These are phyloP conservation scores for Aspergillus uvarum DNA, from an alignment of 2,329 filamentous ascomycete genomes.

Conservation along the genomic window DNA sequence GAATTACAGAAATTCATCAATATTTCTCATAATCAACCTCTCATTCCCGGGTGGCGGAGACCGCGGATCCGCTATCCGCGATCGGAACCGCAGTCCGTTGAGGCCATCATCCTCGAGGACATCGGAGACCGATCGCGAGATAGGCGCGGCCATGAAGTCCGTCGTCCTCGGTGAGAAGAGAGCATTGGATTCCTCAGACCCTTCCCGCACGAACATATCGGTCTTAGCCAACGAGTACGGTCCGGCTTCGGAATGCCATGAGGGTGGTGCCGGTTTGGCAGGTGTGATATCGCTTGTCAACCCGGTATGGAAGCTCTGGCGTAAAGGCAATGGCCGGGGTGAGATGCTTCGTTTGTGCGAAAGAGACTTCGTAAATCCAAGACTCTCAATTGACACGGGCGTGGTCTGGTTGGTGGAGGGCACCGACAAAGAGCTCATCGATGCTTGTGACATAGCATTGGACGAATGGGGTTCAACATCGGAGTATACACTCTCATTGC, in stretches of 20 bases:
- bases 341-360: slow-evolving; percentile 36
- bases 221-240: slow-evolving; percentile 33
- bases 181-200: slow-evolving; percentile 34
- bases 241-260: slow-evolving; percentile 26
- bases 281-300: slow-evolving; percentile 18
- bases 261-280: slow-evolving; percentile 16
- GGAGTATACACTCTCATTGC: slow-evolving; percentile 3
- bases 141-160: slow-evolving; percentile 42
- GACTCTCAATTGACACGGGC: slow-evolving; percentile 27
- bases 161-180: slow-evolving; percentile 48
- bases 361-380: slow-evolving; percentile 24
- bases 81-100: slow-evolving; percentile 18
- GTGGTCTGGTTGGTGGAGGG: slow-evolving; percentile 26
- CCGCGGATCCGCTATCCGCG: slow-evolving; percentile 36
- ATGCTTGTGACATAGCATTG: slow-evolving; percentile 25
- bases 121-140: slow-evolving; percentile 36
- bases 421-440: slow-evolving; percentile 25
- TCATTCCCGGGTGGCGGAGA: slow-evolving; percentile 42
- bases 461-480: slow-evolving; percentile 20
- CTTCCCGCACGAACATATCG: slow-evolving; percentile 41
- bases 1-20: slow-evolving; percentile 46
- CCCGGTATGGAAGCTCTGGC: slow-evolving; percentile 27
- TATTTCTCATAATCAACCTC: slow-evolving; percentile 46
- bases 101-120: slow-evolving; percentile 16
- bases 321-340: slow-evolving; percentile 40